Percentiles rank a stretch among this genome's conserved stretches.
phyloP scores from a whole-genome alignment of 257 asterid species.

The Anisodus tanguticus region DNA sequence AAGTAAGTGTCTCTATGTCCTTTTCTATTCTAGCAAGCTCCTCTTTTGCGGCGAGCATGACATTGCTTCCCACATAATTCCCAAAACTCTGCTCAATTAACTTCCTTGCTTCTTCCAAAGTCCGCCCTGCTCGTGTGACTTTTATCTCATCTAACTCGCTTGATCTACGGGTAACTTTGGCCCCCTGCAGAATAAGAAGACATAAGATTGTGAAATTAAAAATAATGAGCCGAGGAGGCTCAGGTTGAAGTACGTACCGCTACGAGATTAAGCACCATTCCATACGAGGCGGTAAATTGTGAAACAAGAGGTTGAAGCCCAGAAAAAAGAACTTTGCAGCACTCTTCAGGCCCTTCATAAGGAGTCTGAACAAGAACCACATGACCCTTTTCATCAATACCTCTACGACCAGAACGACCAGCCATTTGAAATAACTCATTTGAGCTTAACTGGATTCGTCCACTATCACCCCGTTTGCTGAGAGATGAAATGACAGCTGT shows the following conservation, averaged over 20 bases:
- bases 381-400: constrained; percentile 91
- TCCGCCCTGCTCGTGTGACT: constrained; percentile 72
- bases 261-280: constrained; percentile 98
- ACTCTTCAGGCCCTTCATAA: constrained; percentile 90
- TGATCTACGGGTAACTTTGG: constrained; percentile 69
- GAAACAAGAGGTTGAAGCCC: constrained; percentile 96
- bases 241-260: constrained; percentile 59
- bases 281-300: constrained; percentile 96
- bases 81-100: constrained; percentile 98
- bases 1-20: constrained; percentile 73
- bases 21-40: constrained; percentile 82
- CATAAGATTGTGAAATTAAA: constrained; percentile 31
- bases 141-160: constrained; percentile 58
- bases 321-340: constrained; percentile 93
- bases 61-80: constrained; percentile 96
- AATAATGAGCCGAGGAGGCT: constrained; percentile 33
- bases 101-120: constrained; percentile 93
- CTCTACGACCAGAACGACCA: constrained; percentile 99
- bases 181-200: constrained; percentile 65
- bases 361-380: constrained; percentile 91
- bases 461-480: constrained; percentile 90
- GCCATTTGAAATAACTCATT: constrained; percentile 98
- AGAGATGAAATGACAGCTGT: constrained; percentile 95
- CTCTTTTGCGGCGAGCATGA: constrained; percentile 94
- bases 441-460: constrained; percentile 73